These are phyloP conservation scores for Rhododendron henanense DNA, from an alignment of 148 eudicot genomes.

Conservation along the genomic window DNA sequence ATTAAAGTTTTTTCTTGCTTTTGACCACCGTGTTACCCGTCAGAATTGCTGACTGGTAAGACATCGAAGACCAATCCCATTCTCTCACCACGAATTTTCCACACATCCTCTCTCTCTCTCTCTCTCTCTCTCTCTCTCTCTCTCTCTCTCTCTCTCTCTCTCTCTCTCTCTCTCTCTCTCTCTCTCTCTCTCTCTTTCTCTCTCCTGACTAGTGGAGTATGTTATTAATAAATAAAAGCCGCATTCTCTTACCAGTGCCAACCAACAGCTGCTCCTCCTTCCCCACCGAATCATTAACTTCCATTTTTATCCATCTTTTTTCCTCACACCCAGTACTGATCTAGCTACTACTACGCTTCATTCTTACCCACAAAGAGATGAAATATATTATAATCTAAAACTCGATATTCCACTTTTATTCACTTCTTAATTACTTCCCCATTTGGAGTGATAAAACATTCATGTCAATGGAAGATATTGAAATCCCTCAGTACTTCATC, in stretches of 20 bases:
- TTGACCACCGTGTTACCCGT: slow-evolving; percentile 13
- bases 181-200: no score
- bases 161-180: no score
- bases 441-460: neutral
- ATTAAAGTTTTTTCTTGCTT: neutral
- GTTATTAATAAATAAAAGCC: slow-evolving; percentile 11
- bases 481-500: slow-evolving; percentile 41
- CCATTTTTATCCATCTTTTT: slow-evolving; percentile 2
- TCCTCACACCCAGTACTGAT: neutral
- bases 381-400: neutral
- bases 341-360: neutral
- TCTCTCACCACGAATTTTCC: neutral
- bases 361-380: neutral
- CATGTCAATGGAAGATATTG: slow-evolving; percentile 32
- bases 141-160: no score
- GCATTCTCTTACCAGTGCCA: slow-evolving; percentile 21
- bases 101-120: slow-evolving; percentile 10
- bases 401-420: neutral
- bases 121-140: no score
- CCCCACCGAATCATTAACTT: neutral
- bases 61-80: slow-evolving; percentile 4
- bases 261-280: neutral
- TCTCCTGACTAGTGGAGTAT: neutral
- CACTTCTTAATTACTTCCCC: neutral
- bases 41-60: slow-evolving; percentile 17